phyloP scores from a whole-genome alignment of 768 basidiomycete genomes.

The Tylopilus intermedius region DNA sequence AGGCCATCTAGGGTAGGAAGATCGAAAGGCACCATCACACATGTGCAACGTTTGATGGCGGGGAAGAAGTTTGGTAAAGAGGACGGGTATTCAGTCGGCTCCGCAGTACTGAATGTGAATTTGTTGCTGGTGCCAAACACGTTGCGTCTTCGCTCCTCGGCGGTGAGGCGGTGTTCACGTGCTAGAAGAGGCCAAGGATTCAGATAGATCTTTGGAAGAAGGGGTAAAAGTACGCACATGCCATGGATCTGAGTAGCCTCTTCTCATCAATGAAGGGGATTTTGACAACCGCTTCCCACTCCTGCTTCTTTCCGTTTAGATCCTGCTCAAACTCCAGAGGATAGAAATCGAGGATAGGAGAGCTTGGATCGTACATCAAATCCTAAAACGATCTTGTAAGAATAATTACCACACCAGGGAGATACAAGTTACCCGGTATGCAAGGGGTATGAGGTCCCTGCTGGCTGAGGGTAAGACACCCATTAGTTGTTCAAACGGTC shows the following conservation, averaged over 20 bases:
- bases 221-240: constrained; percentile 36
- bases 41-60: constrained; percentile 72
- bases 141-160: constrained; percentile 75
- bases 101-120: constrained; percentile 64
- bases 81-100: constrained; percentile 75
- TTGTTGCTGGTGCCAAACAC: constrained; percentile 71
- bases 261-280: constrained; percentile 93
- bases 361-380: constrained; percentile 79
- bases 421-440: constrained; percentile 60
- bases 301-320: constrained; percentile 95
- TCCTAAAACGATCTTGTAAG: constrained; percentile 46
- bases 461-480: constrained; percentile 92
- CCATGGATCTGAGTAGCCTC: constrained; percentile 79
- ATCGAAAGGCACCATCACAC: constrained; percentile 76
- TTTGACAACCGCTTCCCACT: constrained; percentile 99
- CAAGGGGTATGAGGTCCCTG: constrained; percentile 79
- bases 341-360: constrained; percentile 92
- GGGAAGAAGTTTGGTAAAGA: constrained; percentile 96
- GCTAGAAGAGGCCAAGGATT: constrained; percentile 36
- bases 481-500: constrained; percentile 95
- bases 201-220: background rate
- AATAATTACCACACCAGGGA: background rate
- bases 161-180: constrained; percentile 70
- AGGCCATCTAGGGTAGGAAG: constrained; percentile 83
- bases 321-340: constrained; percentile 88